Conservation (phyloP, 495 filamentous ascomycete genomes). For the Platismatia glauca region DNA sequence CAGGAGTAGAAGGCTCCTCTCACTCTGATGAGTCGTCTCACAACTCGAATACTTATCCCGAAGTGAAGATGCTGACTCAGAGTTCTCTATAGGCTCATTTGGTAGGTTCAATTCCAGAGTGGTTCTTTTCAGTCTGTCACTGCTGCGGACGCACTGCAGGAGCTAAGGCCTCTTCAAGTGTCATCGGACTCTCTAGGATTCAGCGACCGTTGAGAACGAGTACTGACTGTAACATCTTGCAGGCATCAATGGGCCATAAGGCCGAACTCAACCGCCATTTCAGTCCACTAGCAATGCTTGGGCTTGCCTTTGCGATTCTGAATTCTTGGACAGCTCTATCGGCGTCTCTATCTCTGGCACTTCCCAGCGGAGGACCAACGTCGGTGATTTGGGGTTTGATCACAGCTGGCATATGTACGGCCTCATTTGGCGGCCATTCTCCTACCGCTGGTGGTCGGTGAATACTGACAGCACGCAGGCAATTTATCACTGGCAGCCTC, state of each 20-base stretch:
- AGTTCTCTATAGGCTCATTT: not conserved
- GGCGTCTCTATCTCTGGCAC: constrained; percentile 40
- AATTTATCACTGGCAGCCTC: constrained; percentile 64
- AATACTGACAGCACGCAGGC: not conserved
- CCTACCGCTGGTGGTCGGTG: not conserved
- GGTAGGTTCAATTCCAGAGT: not conserved
- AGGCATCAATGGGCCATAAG: constrained; percentile 59
- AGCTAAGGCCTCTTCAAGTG: not conserved
- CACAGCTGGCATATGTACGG: constrained; percentile 53
- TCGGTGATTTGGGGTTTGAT: constrained; percentile 50
- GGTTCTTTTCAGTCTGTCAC: not conserved
- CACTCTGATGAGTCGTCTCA: too few species aligned
- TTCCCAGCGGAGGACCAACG: constrained; percentile 39
- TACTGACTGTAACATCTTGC: constrained; percentile 37
- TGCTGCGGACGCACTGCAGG: not conserved
- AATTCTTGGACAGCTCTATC: constrained; percentile 48
- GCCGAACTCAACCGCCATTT: constrained; percentile 53
- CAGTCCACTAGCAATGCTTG: constrained; percentile 43
- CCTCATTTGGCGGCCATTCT: not conserved
- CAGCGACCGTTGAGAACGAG: not conserved
- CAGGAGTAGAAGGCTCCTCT: not conserved
- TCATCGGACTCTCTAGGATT: not conserved
- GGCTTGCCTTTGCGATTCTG: constrained; percentile 46
- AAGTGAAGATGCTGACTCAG: too few species aligned
- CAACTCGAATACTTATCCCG: too few species aligned